Evolutionary conservation across 352 stramenopile species (phyloP), one percentile per base, ranked within the genome.

Genomic region (Thalassiosira hispida): DNA sequence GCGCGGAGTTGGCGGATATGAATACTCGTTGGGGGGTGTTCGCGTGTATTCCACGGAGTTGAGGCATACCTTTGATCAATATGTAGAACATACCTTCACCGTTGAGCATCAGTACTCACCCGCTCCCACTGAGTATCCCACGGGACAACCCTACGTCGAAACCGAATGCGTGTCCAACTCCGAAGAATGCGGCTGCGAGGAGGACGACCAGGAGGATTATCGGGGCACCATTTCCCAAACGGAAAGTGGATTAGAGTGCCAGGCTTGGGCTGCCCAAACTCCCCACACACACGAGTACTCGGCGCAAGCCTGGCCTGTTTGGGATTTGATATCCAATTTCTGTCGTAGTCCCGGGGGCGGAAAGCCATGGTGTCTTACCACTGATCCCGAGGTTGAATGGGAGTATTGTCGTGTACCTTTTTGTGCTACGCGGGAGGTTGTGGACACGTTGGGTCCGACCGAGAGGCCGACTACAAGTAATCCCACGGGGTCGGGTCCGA

Each of bases 71-170:
- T 85, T 85, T 68, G 31, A 66, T n/a, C 63, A 85, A 66, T 85
- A 79, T 56, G 70, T 75, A 0, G 77, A 85, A 70, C 77, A 85
- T 57, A 60, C 49, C 8, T 85, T 85, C 42, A 77, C 64, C 2
- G 71, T 85, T 6, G 38, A 57, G 47, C 42, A 11, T 9, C 53
- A 33, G 31, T 79, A 75, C 51, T 64, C 56, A 33, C 57, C 55
- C 0, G 40, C 2, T 18, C 76, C 76, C 4, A 76, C 69, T 22
- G 18, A 14, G 33, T 8, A 27, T 18, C 60, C 53, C 4, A 75
- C 67, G 2, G 20, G 0, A 1, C 2, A 2, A 20, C 11, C 3
- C 11, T 16, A 16, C 11, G 55, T 62, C 6, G 22, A 35, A 46
- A 25, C 1, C 35, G 29, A 18, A 20, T 75, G 66, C 22, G 33